Evolutionary conservation across 352 stramenopile species (phyloP).

Genomic region (Pythium rhizo-oryzae): DNA sequence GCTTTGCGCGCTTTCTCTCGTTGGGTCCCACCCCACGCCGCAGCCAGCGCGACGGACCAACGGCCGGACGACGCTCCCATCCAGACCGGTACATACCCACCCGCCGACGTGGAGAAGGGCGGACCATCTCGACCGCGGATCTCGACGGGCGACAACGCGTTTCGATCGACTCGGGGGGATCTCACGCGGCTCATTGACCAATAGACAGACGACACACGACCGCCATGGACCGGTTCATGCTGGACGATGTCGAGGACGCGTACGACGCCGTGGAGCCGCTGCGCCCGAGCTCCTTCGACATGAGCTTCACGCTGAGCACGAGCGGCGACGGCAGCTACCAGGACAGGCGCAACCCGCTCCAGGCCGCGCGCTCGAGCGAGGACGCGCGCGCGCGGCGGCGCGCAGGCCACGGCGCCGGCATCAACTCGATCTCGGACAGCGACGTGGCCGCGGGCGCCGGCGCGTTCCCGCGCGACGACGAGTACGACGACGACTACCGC

Average conservation of each 20-base stretch:
- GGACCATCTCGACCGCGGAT: conserved; percentile 14
- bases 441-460: conserved; percentile 17
- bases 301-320: conserved; percentile 78
- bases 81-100: no score
- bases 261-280: conserved; percentile 85
- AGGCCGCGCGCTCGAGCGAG: conserved; percentile 13
- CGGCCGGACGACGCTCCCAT: background rate
- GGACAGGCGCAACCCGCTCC: conserved; percentile 28
- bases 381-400: conserved; percentile 30
- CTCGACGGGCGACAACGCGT: background rate
- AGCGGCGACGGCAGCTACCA: conserved; percentile 33
- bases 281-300: conserved; percentile 88
- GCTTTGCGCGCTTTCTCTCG: background rate
- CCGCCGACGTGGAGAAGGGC: conserved; percentile 5
- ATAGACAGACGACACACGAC: background rate
- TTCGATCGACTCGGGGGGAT: background rate
- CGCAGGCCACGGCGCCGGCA: conserved; percentile 9
- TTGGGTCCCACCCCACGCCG: background rate
- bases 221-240: conserved; percentile 80
- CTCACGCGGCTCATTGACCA: background rate
- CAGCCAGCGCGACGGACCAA: background rate
- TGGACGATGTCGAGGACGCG: conserved; percentile 78
- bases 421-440: conserved; percentile 39
- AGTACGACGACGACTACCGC: conserved; percentile 14
- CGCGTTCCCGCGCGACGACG: conserved; percentile 16